Evolutionary conservation across 768 basidiomycete species (phyloP), one percentile per base, ranked within the genome.

Genomic region (Hygrocybe coccinea): DNA sequence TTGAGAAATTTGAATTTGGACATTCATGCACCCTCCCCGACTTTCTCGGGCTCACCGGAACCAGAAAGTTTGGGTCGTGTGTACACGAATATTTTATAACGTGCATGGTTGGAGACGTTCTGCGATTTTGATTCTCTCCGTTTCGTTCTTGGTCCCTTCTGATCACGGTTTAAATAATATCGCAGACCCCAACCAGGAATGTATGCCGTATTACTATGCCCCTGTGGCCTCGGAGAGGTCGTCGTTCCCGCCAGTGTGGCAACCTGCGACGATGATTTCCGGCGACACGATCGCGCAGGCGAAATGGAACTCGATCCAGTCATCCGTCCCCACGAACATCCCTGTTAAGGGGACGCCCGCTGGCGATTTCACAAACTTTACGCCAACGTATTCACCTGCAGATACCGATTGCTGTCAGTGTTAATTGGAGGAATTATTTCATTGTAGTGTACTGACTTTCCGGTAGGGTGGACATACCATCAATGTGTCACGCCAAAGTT

Each of bases 401-500:
- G 82, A 83, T 60, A 74, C 76, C 0, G 75, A 83, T 56, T 83
- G 82, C 52, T 83, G 68, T 50, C 17, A 35, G 45, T 48, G 29
- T 41, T 41, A n/a, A n/a, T n/a, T n/a, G n/a, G n/a, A n/a, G n/a
- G n/a, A n/a, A n/a, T n/a, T n/a, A n/a, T n/a, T n/a, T n/a, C n/a
- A n/a, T n/a, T n/a, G n/a, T n/a, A n/a, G n/a, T 11, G 15, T 47
- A 21, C 14, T 9, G 12, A 38, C 49, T 44, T 56, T 7, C 6
- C 19, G 38, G 24, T 17, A 54, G 52, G 78, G 79, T 82, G 79
- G 79, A 71, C 77, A 1, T 63, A 41, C 17, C 48, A 50, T 11
- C 66, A 75, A 29, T 85, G 84, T 61, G 69, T 65, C 0, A 76
- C 63, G 1, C 81, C 83, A 1, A 84, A 84, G 60, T 36, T 67